phyloP scores from a whole-genome alignment of 1,284 basidiomycete genomes.

The Irpex sp. region DNA sequence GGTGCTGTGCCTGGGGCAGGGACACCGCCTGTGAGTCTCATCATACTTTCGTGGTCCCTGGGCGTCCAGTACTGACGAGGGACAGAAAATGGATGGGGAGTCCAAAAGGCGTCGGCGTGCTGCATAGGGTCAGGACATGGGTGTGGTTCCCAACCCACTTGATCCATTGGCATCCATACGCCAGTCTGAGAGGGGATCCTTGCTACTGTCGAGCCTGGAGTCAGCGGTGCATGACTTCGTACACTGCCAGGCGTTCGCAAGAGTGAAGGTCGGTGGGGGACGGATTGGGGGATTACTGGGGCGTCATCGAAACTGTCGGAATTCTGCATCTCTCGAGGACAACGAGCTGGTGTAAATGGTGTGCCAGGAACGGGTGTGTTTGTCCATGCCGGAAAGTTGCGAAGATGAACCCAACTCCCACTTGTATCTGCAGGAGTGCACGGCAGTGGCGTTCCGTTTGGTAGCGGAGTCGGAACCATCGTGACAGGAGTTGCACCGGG shows the following conservation, averaged over 20 bases:
- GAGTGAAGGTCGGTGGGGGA: too few species aligned
- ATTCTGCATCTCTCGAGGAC: too few species aligned
- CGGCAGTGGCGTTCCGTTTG: background rate
- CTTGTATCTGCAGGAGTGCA: background rate
- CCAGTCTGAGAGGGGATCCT: background rate
- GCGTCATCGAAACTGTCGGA: too few species aligned
- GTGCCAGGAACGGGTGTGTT: too few species aligned
- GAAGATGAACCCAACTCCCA: too few species aligned
- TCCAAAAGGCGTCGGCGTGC: background rate
- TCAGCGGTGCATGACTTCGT: background rate
- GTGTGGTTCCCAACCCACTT: background rate
- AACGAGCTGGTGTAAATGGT: too few species aligned
- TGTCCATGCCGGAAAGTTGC: too few species aligned
- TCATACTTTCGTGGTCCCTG: background rate
- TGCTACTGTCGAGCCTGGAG: background rate
- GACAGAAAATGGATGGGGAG: background rate
- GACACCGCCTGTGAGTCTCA: background rate
- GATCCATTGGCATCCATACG: background rate
- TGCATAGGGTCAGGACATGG: background rate
- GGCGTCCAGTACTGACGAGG: background rate
- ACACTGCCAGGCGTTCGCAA: background rate
- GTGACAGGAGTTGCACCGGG: background rate
- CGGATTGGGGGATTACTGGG: too few species aligned
- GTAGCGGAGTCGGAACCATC: background rate
- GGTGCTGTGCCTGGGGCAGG: background rate